Evolutionary conservation across 2,329 filamentous ascomycete genomes (phyloP), one percentile per base, ranked within the genome.

Genomic region (Plenodomus tracheiphilus): DNA sequence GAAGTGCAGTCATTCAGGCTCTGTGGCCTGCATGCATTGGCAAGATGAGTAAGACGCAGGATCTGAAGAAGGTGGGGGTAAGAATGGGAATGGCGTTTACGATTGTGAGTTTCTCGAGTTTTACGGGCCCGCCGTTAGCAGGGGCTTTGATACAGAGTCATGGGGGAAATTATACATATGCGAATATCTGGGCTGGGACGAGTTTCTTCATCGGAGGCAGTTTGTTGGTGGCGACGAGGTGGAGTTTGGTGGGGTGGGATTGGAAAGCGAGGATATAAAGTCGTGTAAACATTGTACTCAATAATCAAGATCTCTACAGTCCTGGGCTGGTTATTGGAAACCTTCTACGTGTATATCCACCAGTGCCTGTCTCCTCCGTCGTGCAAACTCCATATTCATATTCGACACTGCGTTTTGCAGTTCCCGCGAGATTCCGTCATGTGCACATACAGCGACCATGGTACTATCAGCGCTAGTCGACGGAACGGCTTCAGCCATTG

Each of bases 71-170:
- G 46, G 53, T 54, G 1, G 69, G 69, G 2, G 61, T 65, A 21
- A 59, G 68, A 35, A 70, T 70, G 63, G 69, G 69, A 3, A 72
- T 72, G 69, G 66, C 62, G 1, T 72, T 71, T 45, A 69, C 63
- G 3, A 61, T 72, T 38, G 68, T 71, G 20, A 66, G 63, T n/a
- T 62, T 72, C 35, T 64, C 67, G 16, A 64, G 62, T 19, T 60
- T 72, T 43, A 70, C 66, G 2, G 69, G 69, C 2, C 65, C 66
- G 19, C 69, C 69, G 21, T 42, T 72, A n/a, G 69, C 68, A 1
- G 69, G 69, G 2, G 68, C 68, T 4, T 49, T 72, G 22, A 70
- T 71, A 9, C 62, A 69, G 39, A 44, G 49, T 8, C 40, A 61
- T 45, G 53, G 53, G 4, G 69, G 69, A 9, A 58, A 41, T 39